phyloP scores from a whole-genome alignment of 1,284 basidiomycete species.

The Pulveroboletus sp. region DNA sequence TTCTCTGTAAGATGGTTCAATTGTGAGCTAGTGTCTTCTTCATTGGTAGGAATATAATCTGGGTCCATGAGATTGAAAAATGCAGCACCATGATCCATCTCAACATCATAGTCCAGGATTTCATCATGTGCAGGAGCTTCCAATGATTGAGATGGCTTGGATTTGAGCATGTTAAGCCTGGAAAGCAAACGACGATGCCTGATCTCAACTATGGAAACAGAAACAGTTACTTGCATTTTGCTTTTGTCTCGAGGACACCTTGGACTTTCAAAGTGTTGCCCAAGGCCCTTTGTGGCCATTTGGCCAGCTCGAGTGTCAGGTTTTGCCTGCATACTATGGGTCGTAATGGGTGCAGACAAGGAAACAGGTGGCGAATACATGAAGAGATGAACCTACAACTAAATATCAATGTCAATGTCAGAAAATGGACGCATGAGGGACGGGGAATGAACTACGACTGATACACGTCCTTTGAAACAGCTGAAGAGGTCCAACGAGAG shows the following conservation, averaged over 20 bases:
- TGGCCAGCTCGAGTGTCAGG: background rate
- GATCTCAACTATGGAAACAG: background rate
- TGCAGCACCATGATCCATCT: background rate
- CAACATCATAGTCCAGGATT: background rate
- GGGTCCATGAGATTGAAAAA: background rate
- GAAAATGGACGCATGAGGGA: no score
- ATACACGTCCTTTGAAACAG: no score
- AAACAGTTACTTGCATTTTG: background rate
- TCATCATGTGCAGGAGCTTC: background rate
- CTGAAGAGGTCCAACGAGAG: no score
- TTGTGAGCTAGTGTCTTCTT: background rate
- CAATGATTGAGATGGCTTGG: background rate
- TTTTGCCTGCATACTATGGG: background rate
- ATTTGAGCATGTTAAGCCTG: background rate
- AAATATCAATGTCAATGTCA: no score
- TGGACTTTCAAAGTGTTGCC: slow-evolving; percentile 1
- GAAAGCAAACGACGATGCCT: background rate
- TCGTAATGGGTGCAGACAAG: background rate
- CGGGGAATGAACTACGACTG: no score
- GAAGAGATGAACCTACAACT: no score
- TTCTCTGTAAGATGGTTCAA: background rate
- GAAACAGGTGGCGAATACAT: background rate
- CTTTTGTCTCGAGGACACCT: background rate
- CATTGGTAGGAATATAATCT: background rate
- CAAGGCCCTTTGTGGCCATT: background rate